Evolutionary conservation across 2,329 filamentous ascomycete species (phyloP), one percentile per base, ranked within the genome.

Genomic region (Botrytis pseudocinerea): DNA sequence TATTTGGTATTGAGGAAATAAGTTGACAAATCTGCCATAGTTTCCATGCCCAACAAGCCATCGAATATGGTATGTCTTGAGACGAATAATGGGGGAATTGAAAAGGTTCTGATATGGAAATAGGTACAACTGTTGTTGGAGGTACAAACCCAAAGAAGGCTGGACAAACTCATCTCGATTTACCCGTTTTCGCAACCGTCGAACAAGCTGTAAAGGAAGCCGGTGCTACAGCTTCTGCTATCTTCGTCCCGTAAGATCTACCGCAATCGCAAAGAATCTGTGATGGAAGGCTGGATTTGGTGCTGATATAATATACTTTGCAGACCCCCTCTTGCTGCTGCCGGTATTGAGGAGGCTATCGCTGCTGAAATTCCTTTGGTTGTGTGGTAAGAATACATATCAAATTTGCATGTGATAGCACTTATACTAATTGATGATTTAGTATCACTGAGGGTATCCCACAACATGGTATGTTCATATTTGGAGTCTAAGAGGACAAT

Each of bases 81-180:
- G 71, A 73, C 63, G 59, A 42, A 25, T 25, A 48, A 60, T 68
- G 60, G 59, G 73, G 57, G 35, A 73, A 68, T 74, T 51, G 73
- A 66, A 73, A 75, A 77, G 82, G 51, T 72, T 78, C 78, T 80
- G 75, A 80, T 78, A 76, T 72, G 69, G 51, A 28, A 51, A 70
- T 80, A 97, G 94, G 95, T 83, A 99, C 96, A 80, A 95, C 97
- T 83, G 94, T 99, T 78, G 94, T 99, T 78, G 96, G 96, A 84
- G 96, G 96, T 82, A 98, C 95, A 82, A 98, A 98, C 87, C 96
- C 96, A 82, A 98, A 97, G 89, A 99, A 99, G 88, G 96, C 96
- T 78, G 96, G 96, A 82, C 85, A 89, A 80, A 91, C 90, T 82
- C 96, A 99, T 85, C 90, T 99, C 76, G 94, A 91, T 82, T 92